Percentiles rank a stretch among this genome's conserved stretches.
These are phyloP conservation scores for Ajuga chamaepitys DNA, from an alignment of 257 asterid genomes.

Conservation along the genomic window DNA sequence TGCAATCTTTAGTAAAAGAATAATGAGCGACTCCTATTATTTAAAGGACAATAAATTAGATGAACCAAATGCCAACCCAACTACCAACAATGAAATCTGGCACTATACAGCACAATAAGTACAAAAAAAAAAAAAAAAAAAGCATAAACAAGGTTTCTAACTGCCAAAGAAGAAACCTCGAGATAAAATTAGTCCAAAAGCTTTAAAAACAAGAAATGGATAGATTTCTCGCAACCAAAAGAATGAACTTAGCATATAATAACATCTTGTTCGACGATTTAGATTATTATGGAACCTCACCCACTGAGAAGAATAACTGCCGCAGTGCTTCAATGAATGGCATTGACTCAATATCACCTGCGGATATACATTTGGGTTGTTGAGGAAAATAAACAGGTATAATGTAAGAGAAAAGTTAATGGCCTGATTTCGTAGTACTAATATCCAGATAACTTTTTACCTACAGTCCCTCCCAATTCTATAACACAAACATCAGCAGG, in stretches of 20 bases:
- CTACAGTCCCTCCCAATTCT: slow-evolving; percentile 99
- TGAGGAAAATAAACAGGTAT: background rate
- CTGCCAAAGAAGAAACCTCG: background rate
- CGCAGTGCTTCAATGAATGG: slow-evolving; percentile 96
- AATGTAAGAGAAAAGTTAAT: background rate
- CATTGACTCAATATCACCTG: slow-evolving; percentile 99
- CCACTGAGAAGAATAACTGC: slow-evolving; percentile 81
- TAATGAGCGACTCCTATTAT: background rate
- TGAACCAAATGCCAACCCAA: background rate
- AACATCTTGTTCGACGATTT: background rate
- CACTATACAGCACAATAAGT: background rate
- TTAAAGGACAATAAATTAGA: background rate
- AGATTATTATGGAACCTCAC: slow-evolving; percentile 36
- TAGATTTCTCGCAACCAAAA: background rate
- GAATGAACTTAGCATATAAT: background rate
- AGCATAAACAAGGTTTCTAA: background rate
- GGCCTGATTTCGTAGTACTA: background rate
- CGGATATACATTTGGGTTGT: slow-evolving; percentile 7
- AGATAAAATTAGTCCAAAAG: background rate
- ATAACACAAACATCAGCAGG: slow-evolving; percentile 98
- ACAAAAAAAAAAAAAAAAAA: background rate
- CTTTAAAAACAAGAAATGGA: background rate
- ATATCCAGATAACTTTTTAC: slow-evolving; percentile 29
- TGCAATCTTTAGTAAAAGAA: background rate
- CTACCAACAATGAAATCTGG: background rate